Evolutionary conservation across 768 basidiomycete genomes (phyloP).

Genomic region (Lentinula aciculospora): DNA sequence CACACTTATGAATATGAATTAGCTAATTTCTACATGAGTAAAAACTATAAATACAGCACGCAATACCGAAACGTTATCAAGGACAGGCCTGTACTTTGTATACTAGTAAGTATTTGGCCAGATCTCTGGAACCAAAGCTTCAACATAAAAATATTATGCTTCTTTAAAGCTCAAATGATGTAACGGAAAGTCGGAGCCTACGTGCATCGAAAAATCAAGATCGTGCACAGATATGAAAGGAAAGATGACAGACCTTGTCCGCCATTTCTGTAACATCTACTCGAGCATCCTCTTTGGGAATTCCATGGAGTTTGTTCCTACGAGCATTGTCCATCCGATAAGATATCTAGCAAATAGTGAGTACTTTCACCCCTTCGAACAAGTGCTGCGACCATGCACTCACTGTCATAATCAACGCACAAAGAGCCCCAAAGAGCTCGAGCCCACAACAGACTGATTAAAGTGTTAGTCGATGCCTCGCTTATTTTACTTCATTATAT

Average conservation of each 20-base stretch:
- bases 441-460: slow-evolving; percentile 42
- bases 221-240: background rate
- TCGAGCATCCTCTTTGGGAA: slow-evolving; percentile 34
- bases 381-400: slow-evolving; percentile 8
- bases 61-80: background rate
- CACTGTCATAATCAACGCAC: slow-evolving; percentile 47
- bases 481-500: slow-evolving; percentile 12
- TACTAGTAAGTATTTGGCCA: background rate
- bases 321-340: slow-evolving; percentile 58
- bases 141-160: no score
- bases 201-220: background rate
- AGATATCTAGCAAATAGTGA: slow-evolving; percentile 37
- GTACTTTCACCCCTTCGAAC: background rate
- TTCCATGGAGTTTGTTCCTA: slow-evolving; percentile 49
- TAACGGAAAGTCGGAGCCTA: slow-evolving; percentile 65
- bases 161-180: slow-evolving; percentile 19
- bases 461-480: slow-evolving; percentile 7
- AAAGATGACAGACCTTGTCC: slow-evolving; percentile 46
- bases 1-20: background rate
- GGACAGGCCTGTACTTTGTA: background rate
- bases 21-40: background rate
- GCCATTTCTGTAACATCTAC: slow-evolving; percentile 64
- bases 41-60: background rate
- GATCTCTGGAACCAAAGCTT: background rate
- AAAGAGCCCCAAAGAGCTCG: slow-evolving; percentile 50